Evolutionary conservation across 306 rosid species (phyloP), one percentile per base, ranked within the genome.

Genomic region (Morella rubra): DNA sequence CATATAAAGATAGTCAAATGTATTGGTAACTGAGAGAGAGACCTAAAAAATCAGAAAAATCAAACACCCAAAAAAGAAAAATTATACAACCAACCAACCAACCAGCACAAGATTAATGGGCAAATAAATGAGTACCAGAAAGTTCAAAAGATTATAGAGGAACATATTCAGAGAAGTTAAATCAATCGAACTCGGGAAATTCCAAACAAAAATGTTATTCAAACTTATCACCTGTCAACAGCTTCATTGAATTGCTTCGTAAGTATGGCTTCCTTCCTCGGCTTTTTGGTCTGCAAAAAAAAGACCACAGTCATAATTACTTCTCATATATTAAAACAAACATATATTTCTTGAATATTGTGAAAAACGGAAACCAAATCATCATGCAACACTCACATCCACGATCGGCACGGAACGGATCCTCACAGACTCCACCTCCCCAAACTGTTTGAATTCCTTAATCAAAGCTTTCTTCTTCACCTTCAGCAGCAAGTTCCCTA

Each of bases 391-490:
- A 87, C 98, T 82, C 85, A 95, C 99, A 82, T 95, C 96, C 65
- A 84, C 72, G 52, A 95, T 37, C 2, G 97, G 97, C 60, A 95
- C 90, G n/a, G 97, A 95, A 6, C 99, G 97, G 79, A 92, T 83
- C 88, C 99, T 95, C 64, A 95, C 93, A 24, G 97, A 92, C 64
- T 95, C 97, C 32, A 95, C 90, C 84, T 95, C 99, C 12, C 97
- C 99, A 80, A 90, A 95, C 53, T 84, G 83, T 83, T 74, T 79
- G 69, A 95, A 95, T 76, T 95, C 97, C 82, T 82, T 89, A 58
- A 84, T 73, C 73, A 95, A 74, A 65, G 84, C 86, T 84, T 95
- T 95, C 88, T 92, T 92, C 77, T 92, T 95, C 75, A 87, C 82
- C 79, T 85, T 88, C 72, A 90, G 77, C 3, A 97, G 96, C 79